A percentile compares a stretch with the other conserved stretches of the same genome.
phyloP scores from a whole-genome alignment of 1,284 basidiomycete genomes.

The Crucibulum parvulum region DNA sequence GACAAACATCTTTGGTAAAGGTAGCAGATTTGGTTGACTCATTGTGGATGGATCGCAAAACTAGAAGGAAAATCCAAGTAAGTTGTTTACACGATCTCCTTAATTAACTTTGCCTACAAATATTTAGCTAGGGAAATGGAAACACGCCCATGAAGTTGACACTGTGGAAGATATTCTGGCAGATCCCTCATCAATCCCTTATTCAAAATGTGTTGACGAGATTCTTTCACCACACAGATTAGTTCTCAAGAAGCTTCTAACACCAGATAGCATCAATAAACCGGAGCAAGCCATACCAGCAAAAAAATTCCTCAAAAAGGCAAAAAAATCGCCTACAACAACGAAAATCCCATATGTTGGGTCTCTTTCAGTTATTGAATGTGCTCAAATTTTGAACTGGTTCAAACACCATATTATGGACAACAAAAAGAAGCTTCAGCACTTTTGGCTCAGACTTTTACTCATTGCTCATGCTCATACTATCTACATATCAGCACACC shows the following conservation, averaged over 20 bases:
- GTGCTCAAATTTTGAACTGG: slow-evolving; percentile 14
- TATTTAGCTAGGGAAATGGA: slow-evolving; percentile 19
- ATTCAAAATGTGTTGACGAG: slow-evolving; percentile 2
- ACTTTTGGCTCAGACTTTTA: slow-evolving; percentile 8
- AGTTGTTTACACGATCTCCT: neutral
- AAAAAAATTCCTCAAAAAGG: slow-evolving; percentile 6
- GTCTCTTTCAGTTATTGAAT: slow-evolving; percentile 9
- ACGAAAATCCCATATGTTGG: slow-evolving; percentile 5
- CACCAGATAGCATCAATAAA: neutral
- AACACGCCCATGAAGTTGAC: slow-evolving; percentile 8
- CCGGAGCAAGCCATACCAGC: slow-evolving; percentile 4
- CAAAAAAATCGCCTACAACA: neutral
- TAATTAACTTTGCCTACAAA: neutral
- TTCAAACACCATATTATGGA: slow-evolving; percentile 7
- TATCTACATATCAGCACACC: slow-evolving; percentile 2
- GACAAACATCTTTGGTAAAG: neutral
- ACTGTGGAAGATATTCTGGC: slow-evolving; percentile 16
- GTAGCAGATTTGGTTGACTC: slow-evolving; percentile 9
- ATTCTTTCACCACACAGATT: slow-evolving; percentile 3
- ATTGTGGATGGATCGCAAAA: slow-evolving; percentile 6
- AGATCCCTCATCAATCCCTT: slow-evolving; percentile 9
- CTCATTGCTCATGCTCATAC: slow-evolving; percentile 13
- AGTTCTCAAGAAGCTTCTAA: slow-evolving; percentile 4
- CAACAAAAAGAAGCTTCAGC: neutral
- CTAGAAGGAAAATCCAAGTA: slow-evolving; percentile 8